These are phyloP conservation scores for Pelargonium myrrhifolium DNA, from an alignment of 441 rosid species.

Conservation along the genomic window DNA sequence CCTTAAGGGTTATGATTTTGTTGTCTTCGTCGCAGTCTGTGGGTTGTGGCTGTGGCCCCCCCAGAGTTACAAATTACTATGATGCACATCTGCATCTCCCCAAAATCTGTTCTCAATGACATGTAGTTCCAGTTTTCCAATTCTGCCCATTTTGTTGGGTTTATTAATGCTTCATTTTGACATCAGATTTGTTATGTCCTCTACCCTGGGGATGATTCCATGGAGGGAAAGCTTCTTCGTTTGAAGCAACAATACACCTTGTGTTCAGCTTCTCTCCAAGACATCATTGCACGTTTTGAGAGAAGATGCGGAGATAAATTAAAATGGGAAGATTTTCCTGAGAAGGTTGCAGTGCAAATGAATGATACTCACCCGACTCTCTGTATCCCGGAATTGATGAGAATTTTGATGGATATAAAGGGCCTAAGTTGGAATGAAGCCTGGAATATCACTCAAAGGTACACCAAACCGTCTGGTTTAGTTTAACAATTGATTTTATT, in stretches of 20 bases:
- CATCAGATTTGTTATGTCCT: conserved; percentile 70
- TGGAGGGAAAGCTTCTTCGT: conserved; percentile 79
- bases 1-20: no score
- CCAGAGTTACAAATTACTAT: no score
- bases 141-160: background rate
- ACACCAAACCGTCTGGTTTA: background rate
- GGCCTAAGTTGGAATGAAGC: conserved; percentile 59
- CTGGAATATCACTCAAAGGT: conserved; percentile 64
- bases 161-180: conserved; percentile 8
- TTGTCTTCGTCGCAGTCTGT: no score
- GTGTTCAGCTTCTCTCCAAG: conserved; percentile 95
- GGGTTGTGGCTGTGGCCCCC: no score
- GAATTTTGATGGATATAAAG: conserved; percentile 46
- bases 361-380: conserved; percentile 80
- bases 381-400: conserved; percentile 61
- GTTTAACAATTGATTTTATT: no score
- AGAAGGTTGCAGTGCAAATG: conserved; percentile 89
- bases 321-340: conserved; percentile 79
- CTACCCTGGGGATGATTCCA: conserved; percentile 90
- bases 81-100: no score
- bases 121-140: no score
- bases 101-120: no score
- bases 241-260: conserved; percentile 91
- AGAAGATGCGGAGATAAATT: conserved; percentile 54
- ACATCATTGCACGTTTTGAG: conserved; percentile 75